Base-by-base conservation (phyloP, 768 basidiomycete genomes). In the Cyclocybe aegerita region DNA sequence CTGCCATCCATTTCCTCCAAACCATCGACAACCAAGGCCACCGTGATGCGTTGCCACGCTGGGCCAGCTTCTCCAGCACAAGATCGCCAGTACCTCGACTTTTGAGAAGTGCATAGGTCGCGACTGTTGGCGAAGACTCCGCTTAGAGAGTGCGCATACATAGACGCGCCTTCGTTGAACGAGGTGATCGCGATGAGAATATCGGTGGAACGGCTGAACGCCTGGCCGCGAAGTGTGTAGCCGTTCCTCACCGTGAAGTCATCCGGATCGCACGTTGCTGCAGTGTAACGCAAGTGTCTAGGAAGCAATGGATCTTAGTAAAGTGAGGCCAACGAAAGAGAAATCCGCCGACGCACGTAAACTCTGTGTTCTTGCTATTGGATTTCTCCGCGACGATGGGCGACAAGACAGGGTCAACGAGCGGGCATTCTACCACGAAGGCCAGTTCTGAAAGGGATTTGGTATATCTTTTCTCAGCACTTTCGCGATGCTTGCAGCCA, bases 51-150 rank as follows among this genome's bases (percentile, higher is more conserved):
- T 65, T 97, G 90, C 95, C 95, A 98, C 7, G 78, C 85, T 34
- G 92, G 90, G 46, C 80, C 78, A 38, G 90, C 90, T 64, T 92
- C 90, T 66, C 91, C 90, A 7, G 91, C 86, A 44, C 78, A 80
- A 51, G 82, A 79, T 39, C 86, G 79, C 91, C 93, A 93, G 71
- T 88, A 96, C 67, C 93, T 93, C 55, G 88, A 92, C 62, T 90
- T 88, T 67, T 95, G 94, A 37, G 92, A 94, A 71, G 89, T 93
- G 81, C 93, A 95, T 57, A 98, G 97, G 60, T 98, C 90, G 57
- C 95, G 89, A 54, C 98, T 96, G 69, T 99, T 98, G 55, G 96
- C 69, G 94, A 98, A 97, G 61, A 98, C 88, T 55, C 91, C 91
- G 63, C 98, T 95, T 36, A 98, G 76, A 0, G 96, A 98, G 56